These are phyloP conservation scores for Aureobasidium uvarum DNA, from an alignment of 2,329 filamentous ascomycete genomes.

Conservation along the genomic window DNA sequence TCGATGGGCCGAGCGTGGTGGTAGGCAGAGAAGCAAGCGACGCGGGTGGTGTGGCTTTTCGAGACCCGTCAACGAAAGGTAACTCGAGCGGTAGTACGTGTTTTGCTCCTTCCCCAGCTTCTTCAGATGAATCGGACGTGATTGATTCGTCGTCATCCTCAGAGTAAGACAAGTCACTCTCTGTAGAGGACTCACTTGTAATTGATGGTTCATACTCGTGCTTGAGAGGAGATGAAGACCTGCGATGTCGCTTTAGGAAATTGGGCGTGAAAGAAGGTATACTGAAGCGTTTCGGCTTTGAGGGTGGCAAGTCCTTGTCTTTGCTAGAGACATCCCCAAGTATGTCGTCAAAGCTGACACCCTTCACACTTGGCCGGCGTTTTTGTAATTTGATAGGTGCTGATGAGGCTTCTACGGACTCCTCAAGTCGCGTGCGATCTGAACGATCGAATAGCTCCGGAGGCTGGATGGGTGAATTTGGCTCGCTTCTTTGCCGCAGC, in stretches of 20 bases:
- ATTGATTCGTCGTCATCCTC: conserved; percentile 49
- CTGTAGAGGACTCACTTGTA: conserved; percentile 60
- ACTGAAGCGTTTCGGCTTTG: conserved; percentile 28
- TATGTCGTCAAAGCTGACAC: conserved; percentile 27
- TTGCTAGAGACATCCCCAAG: conserved; percentile 7
- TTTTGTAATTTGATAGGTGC: conserved; percentile 41
- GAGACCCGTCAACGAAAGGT: conserved; percentile 27
- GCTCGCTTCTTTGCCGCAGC: conserved; percentile 44
- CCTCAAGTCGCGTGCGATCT: conserved; percentile 5
- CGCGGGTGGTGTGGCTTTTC: conserved; percentile 40
- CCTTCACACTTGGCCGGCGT: conserved; percentile 28
- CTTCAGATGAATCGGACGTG: conserved; percentile 55
- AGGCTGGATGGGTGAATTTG: conserved; percentile 38
- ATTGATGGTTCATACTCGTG: conserved; percentile 93
- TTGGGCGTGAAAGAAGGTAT: conserved; percentile 39
- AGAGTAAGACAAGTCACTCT: conserved; percentile 55
- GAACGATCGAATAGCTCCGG: background rate
- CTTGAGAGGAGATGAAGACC: conserved; percentile 89
- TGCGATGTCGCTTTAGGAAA: conserved; percentile 55
- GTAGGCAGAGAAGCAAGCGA: conserved; percentile 36
- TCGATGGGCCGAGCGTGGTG: conserved; percentile 69
- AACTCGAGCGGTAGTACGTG: conserved; percentile 33
- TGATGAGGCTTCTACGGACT: conserved; percentile 32
- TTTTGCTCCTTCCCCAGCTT: conserved; percentile 34
- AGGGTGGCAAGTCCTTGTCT: conserved; percentile 27